Evolutionary conservation across 768 basidiomycete species (phyloP).

Genomic region (Auriculariales sp.): DNA sequence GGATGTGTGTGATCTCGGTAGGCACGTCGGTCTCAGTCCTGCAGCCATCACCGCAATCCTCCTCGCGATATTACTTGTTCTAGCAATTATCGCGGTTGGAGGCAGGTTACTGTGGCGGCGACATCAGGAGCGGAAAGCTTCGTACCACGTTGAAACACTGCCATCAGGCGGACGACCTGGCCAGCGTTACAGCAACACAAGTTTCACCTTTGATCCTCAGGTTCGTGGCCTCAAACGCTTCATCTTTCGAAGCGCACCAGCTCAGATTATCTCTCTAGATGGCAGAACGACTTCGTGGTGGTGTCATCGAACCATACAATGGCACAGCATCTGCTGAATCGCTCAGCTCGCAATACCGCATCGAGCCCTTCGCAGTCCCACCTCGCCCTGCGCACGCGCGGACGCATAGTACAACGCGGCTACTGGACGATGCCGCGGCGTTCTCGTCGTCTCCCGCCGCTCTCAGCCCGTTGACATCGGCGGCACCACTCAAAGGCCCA

Average conservation of each 20-base stretch:
- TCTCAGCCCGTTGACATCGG: background rate
- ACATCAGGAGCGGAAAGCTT: background rate
- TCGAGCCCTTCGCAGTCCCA: background rate
- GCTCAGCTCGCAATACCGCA: background rate
- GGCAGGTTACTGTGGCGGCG: background rate
- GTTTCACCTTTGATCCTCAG: background rate
- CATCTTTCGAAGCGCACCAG: too few species aligned
- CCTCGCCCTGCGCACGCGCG: background rate
- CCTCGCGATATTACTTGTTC: background rate
- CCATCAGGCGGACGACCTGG: background rate
- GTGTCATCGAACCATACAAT: background rate
- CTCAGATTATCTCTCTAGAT: too few species aligned
- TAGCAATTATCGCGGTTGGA: background rate
- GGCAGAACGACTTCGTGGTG: background rate
- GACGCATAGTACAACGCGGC: background rate
- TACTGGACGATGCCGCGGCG: background rate
- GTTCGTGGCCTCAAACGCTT: too few species aligned
- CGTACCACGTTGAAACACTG: background rate
- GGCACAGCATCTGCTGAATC: background rate
- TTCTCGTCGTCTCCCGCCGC: background rate
- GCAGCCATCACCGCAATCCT: background rate
- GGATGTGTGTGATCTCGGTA: too few species aligned
- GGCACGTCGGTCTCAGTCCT: background rate
- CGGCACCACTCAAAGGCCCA: background rate
- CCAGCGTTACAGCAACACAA: background rate